phyloP scores from a whole-genome alignment of 164 flowering plant species.

The Liquidambar formosana region DNA sequence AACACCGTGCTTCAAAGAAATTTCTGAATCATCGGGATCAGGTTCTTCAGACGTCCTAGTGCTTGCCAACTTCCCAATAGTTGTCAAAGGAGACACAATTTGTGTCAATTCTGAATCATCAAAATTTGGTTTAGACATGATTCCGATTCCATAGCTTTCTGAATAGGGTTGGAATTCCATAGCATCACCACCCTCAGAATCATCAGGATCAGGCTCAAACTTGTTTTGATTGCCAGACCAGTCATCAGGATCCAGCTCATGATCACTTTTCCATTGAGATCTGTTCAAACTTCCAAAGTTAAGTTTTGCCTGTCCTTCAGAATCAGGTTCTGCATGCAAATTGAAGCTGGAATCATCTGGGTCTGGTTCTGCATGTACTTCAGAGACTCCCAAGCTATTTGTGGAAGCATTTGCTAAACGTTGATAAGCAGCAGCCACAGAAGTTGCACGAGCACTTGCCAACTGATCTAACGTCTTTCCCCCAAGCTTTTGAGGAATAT shows the following conservation, averaged over 20 bases:
- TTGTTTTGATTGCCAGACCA: slow-evolving; percentile 8
- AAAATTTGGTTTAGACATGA: slow-evolving; percentile 17
- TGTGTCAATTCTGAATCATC: slow-evolving; percentile 22
- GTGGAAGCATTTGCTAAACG: slow-evolving; percentile 44
- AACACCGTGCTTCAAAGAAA: not conserved
- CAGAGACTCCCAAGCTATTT: slow-evolving; percentile 17
- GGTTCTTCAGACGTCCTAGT: slow-evolving; percentile 26
- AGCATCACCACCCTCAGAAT: slow-evolving; percentile 19
- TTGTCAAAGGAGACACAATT: slow-evolving; percentile 6
- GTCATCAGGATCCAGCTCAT: slow-evolving; percentile 43
- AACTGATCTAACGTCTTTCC: slow-evolving; percentile 46
- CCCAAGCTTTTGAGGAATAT: slow-evolving; percentile 68
- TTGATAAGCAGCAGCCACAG: slow-evolving; percentile 81
- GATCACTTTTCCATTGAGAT: slow-evolving; percentile 3
- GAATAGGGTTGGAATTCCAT: slow-evolving; percentile 27
- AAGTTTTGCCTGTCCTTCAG: slow-evolving; percentile 2
- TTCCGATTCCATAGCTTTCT: slow-evolving; percentile 6
- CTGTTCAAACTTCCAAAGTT: slow-evolving; percentile 1
- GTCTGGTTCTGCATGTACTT: slow-evolving; percentile 38
- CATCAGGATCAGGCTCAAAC: slow-evolving; percentile 49
- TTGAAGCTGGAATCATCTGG: slow-evolving; percentile 39
- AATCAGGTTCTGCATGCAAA: slow-evolving; percentile 20
- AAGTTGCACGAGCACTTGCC: slow-evolving; percentile 69
- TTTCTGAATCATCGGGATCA: slow-evolving; percentile 37
- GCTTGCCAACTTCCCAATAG: slow-evolving; percentile 6